These are phyloP conservation scores for Hanseniaspora meyeri DNA, from an alignment of 805 yeast species.

Conservation along the genomic window DNA sequence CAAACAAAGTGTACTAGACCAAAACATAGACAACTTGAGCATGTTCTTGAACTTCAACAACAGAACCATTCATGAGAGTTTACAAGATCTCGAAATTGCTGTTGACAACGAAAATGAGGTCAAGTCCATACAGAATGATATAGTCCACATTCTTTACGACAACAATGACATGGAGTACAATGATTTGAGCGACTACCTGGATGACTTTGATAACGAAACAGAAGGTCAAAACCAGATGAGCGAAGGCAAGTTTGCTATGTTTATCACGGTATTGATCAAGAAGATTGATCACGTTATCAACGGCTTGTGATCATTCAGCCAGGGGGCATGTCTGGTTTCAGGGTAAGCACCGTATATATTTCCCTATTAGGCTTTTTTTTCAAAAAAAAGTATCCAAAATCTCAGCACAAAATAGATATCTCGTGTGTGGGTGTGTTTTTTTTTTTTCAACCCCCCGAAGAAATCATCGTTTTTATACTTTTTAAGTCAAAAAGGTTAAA, in stretches of 20 bases:
- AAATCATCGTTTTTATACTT: neutral
- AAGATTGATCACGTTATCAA: neutral
- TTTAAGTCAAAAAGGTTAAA: too few relatives aligned
- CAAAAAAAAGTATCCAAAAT: too few relatives aligned
- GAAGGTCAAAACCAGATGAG: neutral
- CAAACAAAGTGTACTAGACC: conserved; percentile 3
- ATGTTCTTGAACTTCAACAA: conserved; percentile 4
- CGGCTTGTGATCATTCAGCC: neutral
- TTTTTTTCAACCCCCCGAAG: neutral
- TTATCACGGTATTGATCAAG: conserved; percentile 3
- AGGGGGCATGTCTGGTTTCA: too few relatives aligned
- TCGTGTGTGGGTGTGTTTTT: too few relatives aligned
- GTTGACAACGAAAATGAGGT: neutral
- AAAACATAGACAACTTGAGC: conserved; percentile 4
- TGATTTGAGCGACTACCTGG: neutral
- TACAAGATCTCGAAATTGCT: neutral
- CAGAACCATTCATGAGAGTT: neutral
- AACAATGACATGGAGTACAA: neutral
- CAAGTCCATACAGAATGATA: neutral
- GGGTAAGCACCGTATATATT: neutral
- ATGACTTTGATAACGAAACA: neutral
- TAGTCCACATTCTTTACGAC: neutral
- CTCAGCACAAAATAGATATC: too few relatives aligned
- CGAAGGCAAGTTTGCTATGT: conserved; percentile 12
- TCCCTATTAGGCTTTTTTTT: neutral